Evolutionary conservation across 2,329 filamentous ascomycete genomes (phyloP).

Genomic region (Cytospora chrysosperma): DNA sequence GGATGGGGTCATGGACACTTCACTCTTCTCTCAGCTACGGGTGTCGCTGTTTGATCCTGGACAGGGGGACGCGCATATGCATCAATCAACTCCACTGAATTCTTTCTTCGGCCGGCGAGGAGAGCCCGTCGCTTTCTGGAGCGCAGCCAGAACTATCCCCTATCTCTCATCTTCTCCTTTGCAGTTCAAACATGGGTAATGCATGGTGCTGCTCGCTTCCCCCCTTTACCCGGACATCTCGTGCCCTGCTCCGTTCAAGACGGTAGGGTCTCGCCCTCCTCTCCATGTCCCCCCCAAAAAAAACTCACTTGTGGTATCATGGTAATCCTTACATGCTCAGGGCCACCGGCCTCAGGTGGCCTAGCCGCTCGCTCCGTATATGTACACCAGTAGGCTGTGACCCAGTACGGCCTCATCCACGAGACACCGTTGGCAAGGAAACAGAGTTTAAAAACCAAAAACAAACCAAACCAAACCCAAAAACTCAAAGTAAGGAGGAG

Average conservation of each 20-base stretch:
- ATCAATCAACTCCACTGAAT: not conserved
- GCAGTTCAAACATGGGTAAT: not conserved
- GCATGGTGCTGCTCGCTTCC: not conserved
- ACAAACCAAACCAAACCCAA: too few species aligned
- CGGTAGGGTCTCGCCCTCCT: not conserved
- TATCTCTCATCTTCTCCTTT: too few species aligned
- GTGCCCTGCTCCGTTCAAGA: not conserved
- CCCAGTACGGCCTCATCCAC: not conserved
- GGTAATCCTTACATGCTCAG: constrained; percentile 9
- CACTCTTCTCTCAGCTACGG: not conserved
- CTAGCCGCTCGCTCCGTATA: constrained; percentile 6
- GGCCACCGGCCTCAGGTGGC: not conserved
- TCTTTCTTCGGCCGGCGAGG: not conserved
- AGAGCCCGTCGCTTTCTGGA: not conserved
- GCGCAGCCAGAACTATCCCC: not conserved
- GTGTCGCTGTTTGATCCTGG: not conserved
- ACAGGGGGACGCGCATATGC: not conserved
- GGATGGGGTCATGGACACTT: not conserved
- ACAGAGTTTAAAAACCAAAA: not conserved
- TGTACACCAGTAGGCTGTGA: constrained; percentile 8
- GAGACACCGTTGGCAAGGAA: not conserved
- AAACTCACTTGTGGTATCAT: constrained; percentile 14
- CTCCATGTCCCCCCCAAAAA: not conserved
- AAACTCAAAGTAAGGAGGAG: not conserved
- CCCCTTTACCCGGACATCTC: not conserved